Conservation (phyloP, 75 land plant genomes). For the Pinus taeda region DNA sequence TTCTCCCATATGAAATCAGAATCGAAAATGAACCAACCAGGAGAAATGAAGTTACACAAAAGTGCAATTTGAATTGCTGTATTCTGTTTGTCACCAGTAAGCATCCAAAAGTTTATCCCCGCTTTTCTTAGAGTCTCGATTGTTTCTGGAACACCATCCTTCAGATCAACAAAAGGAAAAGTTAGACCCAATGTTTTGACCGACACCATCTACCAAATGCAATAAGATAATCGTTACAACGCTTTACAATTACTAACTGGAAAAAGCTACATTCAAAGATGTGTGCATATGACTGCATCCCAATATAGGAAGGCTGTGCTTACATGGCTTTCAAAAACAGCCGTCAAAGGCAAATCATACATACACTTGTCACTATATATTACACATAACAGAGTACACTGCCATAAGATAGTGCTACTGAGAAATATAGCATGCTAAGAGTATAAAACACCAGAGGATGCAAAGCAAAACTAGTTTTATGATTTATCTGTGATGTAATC, state of each 20-base stretch:
- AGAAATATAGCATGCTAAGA: too few species aligned
- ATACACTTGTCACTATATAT: not conserved
- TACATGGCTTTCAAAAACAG: not conserved
- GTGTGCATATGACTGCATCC: not conserved
- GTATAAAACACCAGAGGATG: not conserved
- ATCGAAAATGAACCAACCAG: constrained; percentile 46
- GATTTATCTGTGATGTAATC: not conserved
- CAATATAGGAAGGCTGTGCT: not conserved
- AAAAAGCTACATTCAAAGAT: not conserved
- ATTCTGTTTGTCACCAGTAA: constrained; percentile 95
- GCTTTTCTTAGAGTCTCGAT: constrained; percentile 85
- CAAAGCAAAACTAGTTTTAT: not conserved
- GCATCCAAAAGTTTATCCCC: constrained; percentile 99
- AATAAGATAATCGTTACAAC: not conserved
- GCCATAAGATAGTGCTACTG: not conserved
- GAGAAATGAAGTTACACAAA: constrained; percentile 89
- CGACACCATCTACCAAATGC: not conserved
- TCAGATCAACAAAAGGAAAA: constrained; percentile 3
- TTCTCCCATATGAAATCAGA: not conserved
- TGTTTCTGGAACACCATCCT: constrained; percentile 99
- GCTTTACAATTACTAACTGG: not conserved
- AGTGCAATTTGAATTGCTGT: constrained; percentile 98
- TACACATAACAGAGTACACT: not conserved
- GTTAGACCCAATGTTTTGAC: not conserved
- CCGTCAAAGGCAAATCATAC: not conserved